Percentiles rank a stretch among this genome's conserved stretches.
Conservation (phyloP, 2,329 filamentous ascomycete species). For the Magnaporthales sp. region DNA sequence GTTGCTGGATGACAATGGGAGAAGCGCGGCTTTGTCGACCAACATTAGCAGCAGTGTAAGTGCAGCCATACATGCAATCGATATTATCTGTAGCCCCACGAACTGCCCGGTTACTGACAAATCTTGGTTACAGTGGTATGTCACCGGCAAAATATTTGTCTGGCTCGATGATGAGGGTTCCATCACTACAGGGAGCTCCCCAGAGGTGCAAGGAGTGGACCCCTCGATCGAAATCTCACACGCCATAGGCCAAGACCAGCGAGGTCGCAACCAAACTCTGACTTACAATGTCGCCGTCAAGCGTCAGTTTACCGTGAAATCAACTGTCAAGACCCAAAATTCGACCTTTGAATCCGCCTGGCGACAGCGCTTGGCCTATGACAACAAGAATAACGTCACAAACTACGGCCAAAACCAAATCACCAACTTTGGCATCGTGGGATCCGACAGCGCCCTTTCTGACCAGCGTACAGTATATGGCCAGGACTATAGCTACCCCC, state of each 20-base stretch:
- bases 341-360: slow-evolving; percentile 32
- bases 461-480: slow-evolving; percentile 17
- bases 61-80: not conserved
- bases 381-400: slow-evolving; percentile 38
- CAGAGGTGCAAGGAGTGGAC: slow-evolving; percentile 17
- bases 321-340: slow-evolving; percentile 40
- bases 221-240: slow-evolving; percentile 36
- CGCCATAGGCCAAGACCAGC: slow-evolving; percentile 30
- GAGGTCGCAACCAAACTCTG: slow-evolving; percentile 50
- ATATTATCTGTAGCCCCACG: not conserved
- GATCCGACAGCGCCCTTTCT: slow-evolving; percentile 17
- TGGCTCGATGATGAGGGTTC: slow-evolving; percentile 51
- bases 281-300: slow-evolving; percentile 47
- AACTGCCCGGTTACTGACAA: not conserved
- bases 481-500: slow-evolving; percentile 47
- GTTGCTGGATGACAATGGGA: slow-evolving; percentile 45
- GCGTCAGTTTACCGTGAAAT: slow-evolving; percentile 44
- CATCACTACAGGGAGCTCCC: slow-evolving; percentile 36
- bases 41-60: slow-evolving; percentile 2
- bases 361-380: slow-evolving; percentile 48
- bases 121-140: slow-evolving; percentile 45
- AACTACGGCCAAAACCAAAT: slow-evolving; percentile 32
- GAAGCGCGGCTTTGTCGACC: slow-evolving; percentile 36
- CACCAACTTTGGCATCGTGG: slow-evolving; percentile 21
- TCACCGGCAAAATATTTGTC: slow-evolving; percentile 74